Evolutionary conservation across 2,329 filamentous ascomycete species (phyloP).

Genomic region (Microdochium bolleyi): DNA sequence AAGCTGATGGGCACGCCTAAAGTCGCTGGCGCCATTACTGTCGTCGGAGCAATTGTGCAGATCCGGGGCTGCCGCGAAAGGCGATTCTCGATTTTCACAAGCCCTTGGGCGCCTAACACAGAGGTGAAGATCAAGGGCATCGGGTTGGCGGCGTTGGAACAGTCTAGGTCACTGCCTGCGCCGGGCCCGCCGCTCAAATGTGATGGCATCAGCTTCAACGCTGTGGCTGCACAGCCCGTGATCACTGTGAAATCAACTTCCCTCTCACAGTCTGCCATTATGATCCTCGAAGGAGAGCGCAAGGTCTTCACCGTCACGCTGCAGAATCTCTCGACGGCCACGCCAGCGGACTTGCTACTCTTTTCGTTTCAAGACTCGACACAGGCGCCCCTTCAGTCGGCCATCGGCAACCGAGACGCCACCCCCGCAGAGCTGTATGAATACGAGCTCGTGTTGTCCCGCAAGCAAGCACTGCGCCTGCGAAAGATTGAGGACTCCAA

Average conservation of each 20-base stretch:
- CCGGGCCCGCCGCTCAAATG: conserved; percentile 35
- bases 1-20: conserved; percentile 62
- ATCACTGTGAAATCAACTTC: conserved; percentile 69
- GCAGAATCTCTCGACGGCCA: conserved; percentile 64
- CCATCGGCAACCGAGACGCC: conserved; percentile 68
- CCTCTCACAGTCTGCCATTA: conserved; percentile 75
- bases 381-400: conserved; percentile 66
- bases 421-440: conserved; percentile 77
- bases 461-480: conserved; percentile 59
- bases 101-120: conserved; percentile 64
- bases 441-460: conserved; percentile 70
- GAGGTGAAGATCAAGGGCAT: conserved; percentile 70
- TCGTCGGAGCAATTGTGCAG: conserved; percentile 73
- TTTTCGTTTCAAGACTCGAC: conserved; percentile 90
- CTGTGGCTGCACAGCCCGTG: conserved; percentile 73
- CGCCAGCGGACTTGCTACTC: conserved; percentile 73
- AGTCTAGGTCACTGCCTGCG: conserved; percentile 28
- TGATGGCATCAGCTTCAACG: conserved; percentile 54
- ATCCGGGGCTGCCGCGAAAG: conserved; percentile 76
- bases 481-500: conserved; percentile 41
- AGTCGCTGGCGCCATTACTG: conserved; percentile 57
- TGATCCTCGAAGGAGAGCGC: conserved; percentile 87
- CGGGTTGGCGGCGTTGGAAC: conserved; percentile 53
- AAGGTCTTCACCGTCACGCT: conserved; percentile 72
- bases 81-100: conserved; percentile 74